Base-by-base conservation (phyloP, 768 basidiomycete species). In the Leucosporidium creatinivorum region DNA sequence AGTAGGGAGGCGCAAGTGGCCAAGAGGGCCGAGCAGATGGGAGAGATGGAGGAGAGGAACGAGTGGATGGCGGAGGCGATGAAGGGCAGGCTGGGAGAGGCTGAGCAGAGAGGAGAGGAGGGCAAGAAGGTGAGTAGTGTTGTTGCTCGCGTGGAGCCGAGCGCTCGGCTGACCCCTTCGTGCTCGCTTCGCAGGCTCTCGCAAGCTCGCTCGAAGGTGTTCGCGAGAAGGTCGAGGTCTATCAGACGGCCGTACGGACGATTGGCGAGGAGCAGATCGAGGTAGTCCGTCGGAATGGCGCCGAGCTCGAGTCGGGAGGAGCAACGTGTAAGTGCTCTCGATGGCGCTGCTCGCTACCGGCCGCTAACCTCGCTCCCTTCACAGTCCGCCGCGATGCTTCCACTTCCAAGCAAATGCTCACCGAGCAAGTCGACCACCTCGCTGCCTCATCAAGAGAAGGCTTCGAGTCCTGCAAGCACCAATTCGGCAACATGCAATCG, bases 341-440 rank as follows among this genome's bases (percentile, higher is more conserved):
- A 12, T 13, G 21, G 1, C 23, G 13, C 23, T 44, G 7, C 57
- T 5, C 23, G n/a, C 7, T 12, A 21, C 36, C 13, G 6, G 2
- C 39, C 13, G 39, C 57, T 58, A 9, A 58, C 36, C 13, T 19
- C 57, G 8, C 23, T 21, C 15, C 13, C 36, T 15, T 15, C 15
- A 12, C 57, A 58, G 57, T 60, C 47, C 44, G 59, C 26, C n/a
- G 47, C 26, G 59, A 60, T 33, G 59, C 59, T 19, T 60, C 59
- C 28, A 60, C 59, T 5, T 60, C 59, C 15, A 19, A 28, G 28
- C 25, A 44, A 15, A 19, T 26, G n/a, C 28, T 60, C 47, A 47
- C 28, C 25, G 59, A 28, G 13, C 13, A 25, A 8, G 26, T 60
- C 17, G 44, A 18, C 6, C 25, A 26, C 26, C n/a, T 49, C 47